Evolutionary conservation across 169 alveolate species (phyloP).

Genomic region (Eimeria acervulina): DNA sequence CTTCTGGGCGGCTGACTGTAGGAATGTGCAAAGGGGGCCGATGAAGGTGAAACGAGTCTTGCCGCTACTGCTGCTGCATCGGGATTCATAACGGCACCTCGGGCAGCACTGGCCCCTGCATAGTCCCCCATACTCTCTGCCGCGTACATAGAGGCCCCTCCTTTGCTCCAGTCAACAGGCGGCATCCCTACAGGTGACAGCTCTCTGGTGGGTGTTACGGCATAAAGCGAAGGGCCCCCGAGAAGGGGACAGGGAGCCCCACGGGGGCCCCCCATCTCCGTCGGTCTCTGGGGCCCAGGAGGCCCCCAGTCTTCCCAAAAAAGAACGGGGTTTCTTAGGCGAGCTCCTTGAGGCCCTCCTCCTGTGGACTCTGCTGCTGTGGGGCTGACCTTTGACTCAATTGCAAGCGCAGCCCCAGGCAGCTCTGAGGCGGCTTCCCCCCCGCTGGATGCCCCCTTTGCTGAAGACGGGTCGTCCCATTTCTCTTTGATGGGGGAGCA

Average conservation of each 20-base stretch:
- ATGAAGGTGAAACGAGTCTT: conserved; percentile 27
- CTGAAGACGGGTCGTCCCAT: neutral
- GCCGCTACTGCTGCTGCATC: conserved; percentile 48
- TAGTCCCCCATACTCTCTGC: conserved; percentile 14
- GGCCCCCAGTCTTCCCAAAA: conserved; percentile 44
- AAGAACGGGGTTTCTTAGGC: conserved; percentile 32
- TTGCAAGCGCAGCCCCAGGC: neutral
- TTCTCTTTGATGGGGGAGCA: conserved; percentile 43
- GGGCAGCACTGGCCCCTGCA: neutral
- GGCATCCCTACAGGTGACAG: conserved; percentile 50
- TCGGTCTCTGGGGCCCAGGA: neutral
- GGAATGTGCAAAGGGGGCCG: neutral
- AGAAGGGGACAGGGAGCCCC: neutral
- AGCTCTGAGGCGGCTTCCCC: neutral
- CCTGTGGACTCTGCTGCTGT: conserved; percentile 21
- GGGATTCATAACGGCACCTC: neutral
- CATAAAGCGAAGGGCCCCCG: conserved; percentile 25
- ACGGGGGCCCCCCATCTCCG: conserved; percentile 8
- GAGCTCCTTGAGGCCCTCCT: conserved; percentile 25
- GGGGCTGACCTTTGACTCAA: conserved; percentile 73
- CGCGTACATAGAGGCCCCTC: conserved; percentile 14
- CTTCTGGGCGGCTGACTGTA: conserved; percentile 46
- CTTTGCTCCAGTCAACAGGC: conserved; percentile 18
- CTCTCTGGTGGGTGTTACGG: conserved; percentile 48
- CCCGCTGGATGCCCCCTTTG: conserved; percentile 46